Base-by-base conservation (phyloP, 116 monocot species). In the Phalaenopsis hybrid region DNA sequence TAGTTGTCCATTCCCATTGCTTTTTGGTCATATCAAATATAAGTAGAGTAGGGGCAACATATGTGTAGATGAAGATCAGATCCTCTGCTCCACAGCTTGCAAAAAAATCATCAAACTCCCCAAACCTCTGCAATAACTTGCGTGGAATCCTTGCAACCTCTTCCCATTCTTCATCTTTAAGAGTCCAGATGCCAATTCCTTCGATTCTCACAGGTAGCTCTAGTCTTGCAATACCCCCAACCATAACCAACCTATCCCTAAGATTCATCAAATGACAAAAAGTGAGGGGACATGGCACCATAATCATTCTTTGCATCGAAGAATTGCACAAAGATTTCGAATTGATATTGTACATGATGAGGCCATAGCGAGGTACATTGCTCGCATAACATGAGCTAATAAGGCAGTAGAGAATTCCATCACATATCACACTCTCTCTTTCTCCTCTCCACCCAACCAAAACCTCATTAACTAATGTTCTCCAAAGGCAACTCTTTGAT, bases 61-160 rank as follows among this genome's bases (percentile, higher is more conserved):
- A 95, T 86, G 91, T 93, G 76, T 95, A 93, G 2, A 95, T 95
- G 76, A 88, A 95, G 13, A 93, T 80, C 25, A 88, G 84, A 45
- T 87, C 89, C 10, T 86, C 88, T 12, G 85, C 70, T 6, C 95
- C 95, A 33, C 90, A 88, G 80, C 95, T 90, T 4, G 93, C 93
- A 82, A 95, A 95, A 8, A 95, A 92, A 72, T 95, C 95, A 74
- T 95, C 95, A 43, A 95, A 80, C 76, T 91, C 93, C 16, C 95
- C 95, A 55, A 95, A 95, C 2, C 93, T 93, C 73, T 93, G 91
- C 68, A 92, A 91, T 31, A 87, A 87, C 78, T 82, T 89, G 74
- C 88, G 91, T 20, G 92, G 92, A 92, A 95, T 92, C 23, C 88
- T 81, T 4, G 91, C 80, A 46, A 95, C 78, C 79, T 89, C n/a